Evolutionary conservation across 768 basidiomycete genomes (phyloP), one percentile per base, ranked within the genome.

Genomic region (Lactarius sp.): DNA sequence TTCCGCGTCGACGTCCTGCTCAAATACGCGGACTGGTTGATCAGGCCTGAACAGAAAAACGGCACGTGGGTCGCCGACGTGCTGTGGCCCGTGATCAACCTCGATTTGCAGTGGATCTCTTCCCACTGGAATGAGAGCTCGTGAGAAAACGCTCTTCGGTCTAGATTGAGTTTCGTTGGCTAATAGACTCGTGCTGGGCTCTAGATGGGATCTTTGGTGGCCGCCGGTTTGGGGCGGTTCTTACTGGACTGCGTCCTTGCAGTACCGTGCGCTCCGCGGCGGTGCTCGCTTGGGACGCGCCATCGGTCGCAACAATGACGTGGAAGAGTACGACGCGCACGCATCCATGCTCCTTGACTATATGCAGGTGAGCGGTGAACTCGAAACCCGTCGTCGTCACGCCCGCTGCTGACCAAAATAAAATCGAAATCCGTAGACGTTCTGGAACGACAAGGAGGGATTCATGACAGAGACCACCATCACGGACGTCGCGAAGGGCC

Each of bases 161-260:
- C 5, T 46, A 16, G 18, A 22, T 31, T 57, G 22, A 52, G n/a
- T n/a, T n/a, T n/a, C n/a, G n/a, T n/a, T n/a, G n/a, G n/a, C 22
- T 7, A 6, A n/a, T 18, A 27, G 13, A 12, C 33, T n/a, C n/a
- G n/a, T n/a, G n/a, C n/a, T n/a, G n/a, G n/a, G n/a, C n/a, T 20
- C 22, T 31, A 62, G 65, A 20, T 62, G 54, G 55, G 56, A 62
- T 57, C 65, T 58, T 22, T 66, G 65, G 61, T 66, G 61, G 65
- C 62, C 61, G 9, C 47, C 61, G 1, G 57, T 66, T 37, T 66
- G 62, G 65, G 57, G 65, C 2, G 62, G 62, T 3, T 66, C 65
- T 4, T 64, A 57, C 39, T 66, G 65, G 65, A 66, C 65, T 4
- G 61, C 65, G 5, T 66, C 65, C 5, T 54, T 66, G 52, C 65